Conservation (phyloP, 352 stramenopile genomes). For the Phytopythium cucurbitacearum region DNA sequence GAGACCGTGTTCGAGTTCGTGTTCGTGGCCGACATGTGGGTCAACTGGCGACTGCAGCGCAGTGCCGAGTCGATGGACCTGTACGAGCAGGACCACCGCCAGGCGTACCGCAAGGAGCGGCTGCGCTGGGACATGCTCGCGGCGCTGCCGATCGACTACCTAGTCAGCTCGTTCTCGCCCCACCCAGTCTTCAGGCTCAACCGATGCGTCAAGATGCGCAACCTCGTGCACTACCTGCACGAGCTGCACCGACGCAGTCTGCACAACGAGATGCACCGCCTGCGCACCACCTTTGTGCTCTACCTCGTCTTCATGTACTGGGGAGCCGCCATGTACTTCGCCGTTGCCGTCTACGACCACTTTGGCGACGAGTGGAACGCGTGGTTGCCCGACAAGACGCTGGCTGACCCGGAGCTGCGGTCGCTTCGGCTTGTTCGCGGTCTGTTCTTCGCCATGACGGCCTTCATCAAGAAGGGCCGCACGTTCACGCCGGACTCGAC, state of each 20-base stretch:
- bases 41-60: constrained; percentile 39
- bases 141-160: constrained; percentile 39
- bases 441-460: constrained; percentile 50
- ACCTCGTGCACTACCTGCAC: constrained; percentile 51
- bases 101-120: constrained; percentile 39
- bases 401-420: constrained; percentile 29
- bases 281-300: constrained; percentile 34
- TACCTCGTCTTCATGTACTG: constrained; percentile 66
- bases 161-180: constrained; percentile 24
- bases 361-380: constrained; percentile 45
- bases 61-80: constrained; percentile 44
- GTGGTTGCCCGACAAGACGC: constrained; percentile 30
- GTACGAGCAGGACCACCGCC: constrained; percentile 43
- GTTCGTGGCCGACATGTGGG: constrained; percentile 55
- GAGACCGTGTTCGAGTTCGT: constrained; percentile 43
- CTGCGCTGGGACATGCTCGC: constrained; percentile 37
- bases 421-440: constrained; percentile 41
- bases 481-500: constrained; percentile 49
- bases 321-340: constrained; percentile 50
- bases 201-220: constrained; percentile 40
- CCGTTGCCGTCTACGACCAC: constrained; percentile 37
- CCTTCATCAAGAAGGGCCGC: constrained; percentile 62
- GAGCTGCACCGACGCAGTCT: constrained; percentile 62
- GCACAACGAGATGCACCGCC: constrained; percentile 54
- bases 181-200: constrained; percentile 38